These are phyloP conservation scores for Auricularia cornea DNA, from an alignment of 768 basidiomycete species.

Conservation along the genomic window DNA sequence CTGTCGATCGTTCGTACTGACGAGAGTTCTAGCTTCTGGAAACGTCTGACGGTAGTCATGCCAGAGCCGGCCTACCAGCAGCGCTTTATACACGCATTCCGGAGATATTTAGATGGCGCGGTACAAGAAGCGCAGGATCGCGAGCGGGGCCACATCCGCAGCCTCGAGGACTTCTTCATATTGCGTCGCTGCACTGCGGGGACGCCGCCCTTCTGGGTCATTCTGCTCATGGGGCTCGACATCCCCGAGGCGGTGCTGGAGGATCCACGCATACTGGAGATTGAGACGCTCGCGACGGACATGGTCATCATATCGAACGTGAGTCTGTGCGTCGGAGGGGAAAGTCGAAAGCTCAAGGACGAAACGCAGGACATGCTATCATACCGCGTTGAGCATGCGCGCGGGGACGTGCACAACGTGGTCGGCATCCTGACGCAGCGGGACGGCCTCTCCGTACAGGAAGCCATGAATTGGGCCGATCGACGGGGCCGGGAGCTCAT, in stretches of 20 bases:
- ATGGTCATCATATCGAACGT: slow-evolving; percentile 28
- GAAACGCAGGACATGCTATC: slow-evolving; percentile 70
- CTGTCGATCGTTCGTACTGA: no score
- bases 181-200: slow-evolving; percentile 35
- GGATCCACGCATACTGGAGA: slow-evolving; percentile 29
- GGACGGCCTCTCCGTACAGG: slow-evolving; percentile 62
- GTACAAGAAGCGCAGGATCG: slow-evolving; percentile 37
- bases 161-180: slow-evolving; percentile 32
- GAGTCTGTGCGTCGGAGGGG: neutral
- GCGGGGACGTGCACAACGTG: slow-evolving; percentile 80
- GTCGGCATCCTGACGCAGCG: slow-evolving; percentile 70
- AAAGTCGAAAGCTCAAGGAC: slow-evolving; percentile 15
- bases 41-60: slow-evolving; percentile 15
- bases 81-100: slow-evolving; percentile 32
- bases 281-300: slow-evolving; percentile 25
- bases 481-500: neutral
- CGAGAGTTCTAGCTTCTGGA: slow-evolving; percentile 26
- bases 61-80: slow-evolving; percentile 16
- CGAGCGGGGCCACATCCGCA: slow-evolving; percentile 21
- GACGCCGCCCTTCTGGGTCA: slow-evolving; percentile 30
- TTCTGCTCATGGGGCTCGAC: slow-evolving; percentile 28
- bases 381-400: slow-evolving; percentile 75
- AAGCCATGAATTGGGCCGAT: slow-evolving; percentile 43
- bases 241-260: slow-evolving; percentile 34
- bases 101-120: slow-evolving; percentile 29